These are phyloP conservation scores for Wickerhamomyces rabaulensis DNA, from an alignment of 805 yeast species.

Conservation along the genomic window DNA sequence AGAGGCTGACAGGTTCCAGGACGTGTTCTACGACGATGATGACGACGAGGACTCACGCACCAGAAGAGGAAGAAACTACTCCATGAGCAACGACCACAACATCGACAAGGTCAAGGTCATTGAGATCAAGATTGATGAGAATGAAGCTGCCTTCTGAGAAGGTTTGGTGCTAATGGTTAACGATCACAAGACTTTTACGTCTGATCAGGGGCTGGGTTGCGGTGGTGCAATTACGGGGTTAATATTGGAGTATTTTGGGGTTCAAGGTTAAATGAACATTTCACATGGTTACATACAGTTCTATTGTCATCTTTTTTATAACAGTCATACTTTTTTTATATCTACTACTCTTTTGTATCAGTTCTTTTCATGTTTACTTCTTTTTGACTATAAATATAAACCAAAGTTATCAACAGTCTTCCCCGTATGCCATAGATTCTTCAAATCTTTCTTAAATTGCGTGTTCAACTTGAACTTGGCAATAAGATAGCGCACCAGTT, in stretches of 20 bases:
- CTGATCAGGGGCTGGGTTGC: too few relatives aligned
- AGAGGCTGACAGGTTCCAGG: constrained; percentile 1
- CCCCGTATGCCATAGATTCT: constrained; percentile 9
- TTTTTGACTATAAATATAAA: constrained; percentile 13
- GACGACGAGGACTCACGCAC: neutral
- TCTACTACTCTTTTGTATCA: neutral
- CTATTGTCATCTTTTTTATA: too few relatives aligned
- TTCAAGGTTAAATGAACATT: neutral
- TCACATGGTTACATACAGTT: neutral
- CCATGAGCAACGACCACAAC: constrained; percentile 15
- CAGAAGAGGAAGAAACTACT: constrained; percentile 5
- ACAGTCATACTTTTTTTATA: neutral
- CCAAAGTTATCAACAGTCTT: constrained; percentile 22
- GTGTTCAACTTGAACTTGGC: constrained; percentile 3
- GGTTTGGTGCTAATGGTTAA: neutral
- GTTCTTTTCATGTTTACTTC: neutral
- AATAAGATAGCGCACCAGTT: constrained; percentile 6
- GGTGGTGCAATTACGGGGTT: neutral
- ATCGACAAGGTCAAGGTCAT: constrained; percentile 18
- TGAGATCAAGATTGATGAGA: constrained; percentile 18
- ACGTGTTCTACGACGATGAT: constrained; percentile 1
- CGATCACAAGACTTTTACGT: neutral
- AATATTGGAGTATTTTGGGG: neutral
- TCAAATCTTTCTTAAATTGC: constrained; percentile 4
- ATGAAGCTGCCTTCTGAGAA: constrained; percentile 7